A percentile compares a stretch with the other conserved stretches of the same genome.
phyloP scores from a whole-genome alignment of 2,329 filamentous ascomycete genomes.

The Aspergillus persii region DNA sequence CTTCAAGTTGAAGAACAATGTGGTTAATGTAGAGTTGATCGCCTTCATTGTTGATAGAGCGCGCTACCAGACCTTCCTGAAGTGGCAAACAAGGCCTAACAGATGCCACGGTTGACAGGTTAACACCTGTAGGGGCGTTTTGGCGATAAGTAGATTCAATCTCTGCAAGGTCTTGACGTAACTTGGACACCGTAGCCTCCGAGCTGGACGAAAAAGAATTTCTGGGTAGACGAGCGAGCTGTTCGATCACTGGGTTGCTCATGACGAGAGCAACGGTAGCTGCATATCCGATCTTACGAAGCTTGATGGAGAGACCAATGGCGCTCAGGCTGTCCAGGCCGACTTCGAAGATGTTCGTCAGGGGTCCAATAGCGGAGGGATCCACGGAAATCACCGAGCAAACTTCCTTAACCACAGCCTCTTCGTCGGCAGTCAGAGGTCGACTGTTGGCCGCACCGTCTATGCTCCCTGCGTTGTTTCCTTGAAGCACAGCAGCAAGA shows the following conservation, averaged over 20 bases:
- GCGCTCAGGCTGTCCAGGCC: conserved; percentile 40
- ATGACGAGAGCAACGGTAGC: conserved; percentile 35
- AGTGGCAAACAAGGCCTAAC: conserved; percentile 32
- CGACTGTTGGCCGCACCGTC: conserved; percentile 8
- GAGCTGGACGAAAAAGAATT: conserved; percentile 1
- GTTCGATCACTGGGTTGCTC: conserved; percentile 33
- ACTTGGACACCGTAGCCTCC: neutral
- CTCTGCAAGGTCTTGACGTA: conserved; percentile 12
- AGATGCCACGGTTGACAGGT: conserved; percentile 11
- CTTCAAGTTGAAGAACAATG: conserved; percentile 33
- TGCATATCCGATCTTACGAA: conserved; percentile 34
- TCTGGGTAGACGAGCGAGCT: conserved; percentile 29
- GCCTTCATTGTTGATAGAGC: conserved; percentile 32
- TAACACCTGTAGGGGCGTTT: conserved; percentile 10
- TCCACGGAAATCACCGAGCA: conserved; percentile 21
- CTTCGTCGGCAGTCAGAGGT: conserved; percentile 24
- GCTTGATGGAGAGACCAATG: conserved; percentile 35
- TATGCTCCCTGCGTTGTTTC: conserved; percentile 9
- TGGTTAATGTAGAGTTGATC: conserved; percentile 41
- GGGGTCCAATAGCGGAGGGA: conserved; percentile 13
- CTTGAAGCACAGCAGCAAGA: conserved; percentile 22
- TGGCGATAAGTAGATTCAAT: conserved; percentile 22
- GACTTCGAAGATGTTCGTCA: conserved; percentile 37
- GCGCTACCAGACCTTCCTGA: conserved; percentile 37
- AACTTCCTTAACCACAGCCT: conserved; percentile 24